Evolutionary conservation across 2,329 filamentous ascomycete species (phyloP), one percentile per base, ranked within the genome.

Genomic region (Penicillium sp.): DNA sequence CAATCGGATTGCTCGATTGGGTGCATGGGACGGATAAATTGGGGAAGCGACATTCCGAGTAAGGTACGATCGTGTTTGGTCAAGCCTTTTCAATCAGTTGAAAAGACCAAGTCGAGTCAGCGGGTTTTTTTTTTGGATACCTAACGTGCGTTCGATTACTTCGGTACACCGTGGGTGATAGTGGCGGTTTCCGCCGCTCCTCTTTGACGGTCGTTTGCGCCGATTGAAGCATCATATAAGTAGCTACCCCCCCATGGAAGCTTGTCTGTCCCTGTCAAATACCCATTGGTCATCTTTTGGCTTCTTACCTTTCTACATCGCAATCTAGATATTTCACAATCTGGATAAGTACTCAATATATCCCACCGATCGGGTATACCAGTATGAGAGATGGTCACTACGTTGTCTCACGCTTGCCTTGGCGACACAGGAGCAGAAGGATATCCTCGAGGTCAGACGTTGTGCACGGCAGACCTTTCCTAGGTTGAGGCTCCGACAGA

Each of bases 1-100:
- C 77, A 0, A 73, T 85, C 62, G 83, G 82, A 1, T 64, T 82
- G 53, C 67, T 86, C 67, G 83, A 86, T 67, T 84, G 81, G 79
- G n/a, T 84, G 11, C 82, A 85, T 70, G 82, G 81, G 20, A 86
- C 84, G 0, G 64, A 78, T 63, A 63, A 61, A 17, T 42, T 66
- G 35, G 62, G 48, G 38, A 67, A 69, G 39, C 51, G 48, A 28
- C 61, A 63, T 10, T 61, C 57, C 12, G 64, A 60, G 20, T 68
- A 51, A 41, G n/a, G 22, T 17, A 17, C 4, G 22, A 17, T 2
- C 4, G 12, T 15, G 1, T 38, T 4, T 39, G 7, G 11, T 22
- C 20, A n/a, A 17, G 15, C 20, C 12, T 52, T 25, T 2, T 31
- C 25, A 31, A 31, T 25, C 25, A 7, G 4, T 25, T 15, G 3